Base-by-base conservation (phyloP, 192 early-diverging fungal genomes). In the Gaertneriomyces sp. region DNA sequence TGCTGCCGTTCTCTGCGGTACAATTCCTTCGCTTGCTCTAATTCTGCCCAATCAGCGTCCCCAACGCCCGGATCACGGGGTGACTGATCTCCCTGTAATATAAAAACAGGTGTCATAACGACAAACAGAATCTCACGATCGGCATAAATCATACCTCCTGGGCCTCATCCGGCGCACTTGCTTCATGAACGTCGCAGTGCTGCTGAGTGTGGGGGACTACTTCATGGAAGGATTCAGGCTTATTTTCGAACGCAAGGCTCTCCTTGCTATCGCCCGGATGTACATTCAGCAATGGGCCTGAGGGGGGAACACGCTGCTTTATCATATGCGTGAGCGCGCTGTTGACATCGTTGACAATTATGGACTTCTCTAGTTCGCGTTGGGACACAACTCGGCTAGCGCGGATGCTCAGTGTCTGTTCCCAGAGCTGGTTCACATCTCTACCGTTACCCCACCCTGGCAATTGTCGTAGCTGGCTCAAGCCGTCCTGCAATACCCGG, bases 31-130 rank as follows among this genome's bases (percentile, higher is more conserved):
- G 42, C 61, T 2, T 45, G 41, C 19, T 64, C 58, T 9, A 68
- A 19, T 53, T 74, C 73, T 4, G 61, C 73, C 73, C 73, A 74
- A 14, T 17, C 58, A 42, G 71, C 69, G 56, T 74, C 73, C n/a
- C 38, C 45, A 11, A 74, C 73, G n/a, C 73, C 73, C 25, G 45
- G 33, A 60, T 74, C 73, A 5, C 73, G 70, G 11, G 11, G 47
- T 49, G 47, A 49, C 1, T 17, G 25, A 10, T 14, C 40, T 20
- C 6, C 42, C 61, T n/a, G 46, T 19, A 17, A 44, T 46, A 33
- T 38, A 41, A 8, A 12, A 42, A 64, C 40, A n/a, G 16, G 14
- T 5, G 11, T 41, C 17, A 58, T 58, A 38, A 43, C 59, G 49
- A 46, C 49, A n/a, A 8, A 40, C 50, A 38, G 47, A 33, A 59